Base-by-base conservation (phyloP, 768 basidiomycete species). In the Coprinopsis marcescibilis region DNA sequence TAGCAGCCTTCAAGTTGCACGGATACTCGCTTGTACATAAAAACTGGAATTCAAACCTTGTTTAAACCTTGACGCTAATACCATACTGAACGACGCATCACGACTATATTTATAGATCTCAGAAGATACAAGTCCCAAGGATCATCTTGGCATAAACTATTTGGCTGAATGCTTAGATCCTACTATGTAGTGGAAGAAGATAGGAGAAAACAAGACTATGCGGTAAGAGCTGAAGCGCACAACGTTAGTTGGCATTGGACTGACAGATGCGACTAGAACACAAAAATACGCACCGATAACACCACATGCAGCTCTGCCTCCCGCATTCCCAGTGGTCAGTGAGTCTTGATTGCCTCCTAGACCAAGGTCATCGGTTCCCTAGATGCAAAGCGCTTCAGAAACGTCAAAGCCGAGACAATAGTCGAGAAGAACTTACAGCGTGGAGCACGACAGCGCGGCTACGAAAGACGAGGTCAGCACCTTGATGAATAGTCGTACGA, bases 361-460 rank as follows among this genome's bases (percentile, higher is more conserved):
- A 13, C 87, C 89, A 43, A 90, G 71, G 57, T 91, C 89, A 57
- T 91, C 89, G 11, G 75, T 75, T 3, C 86, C 86, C 81, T 81
- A 34, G 34, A 43, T 29, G 26, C 17, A 49, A 25, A 43, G 35
- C 35, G 44, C 35, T 11, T 34, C 24, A 23, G 29, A 32, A n/a
- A n/a, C 29, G n/a, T 19, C 6, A 11, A 36, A 36, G 33, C 12
- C 17, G 26, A 29, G 36, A 21, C 14, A 20, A n/a, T n/a, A n/a
- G n/a, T n/a, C n/a, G n/a, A n/a, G n/a, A 15, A 40, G 14, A 25
- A 27, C 41, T 20, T 58, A 82, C 81, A 46, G 73, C 76, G 64
- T 90, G 89, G 26, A 91, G 69, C 1, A 89, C 86, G 43, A 89
- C 74, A 35, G 81, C 70, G 36, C 87, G 84, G 4, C 81, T 83